Evolutionary conservation across 768 basidiomycete genomes (phyloP), one percentile per base, ranked within the genome.

Genomic region (Artomyces pyxidatus): DNA sequence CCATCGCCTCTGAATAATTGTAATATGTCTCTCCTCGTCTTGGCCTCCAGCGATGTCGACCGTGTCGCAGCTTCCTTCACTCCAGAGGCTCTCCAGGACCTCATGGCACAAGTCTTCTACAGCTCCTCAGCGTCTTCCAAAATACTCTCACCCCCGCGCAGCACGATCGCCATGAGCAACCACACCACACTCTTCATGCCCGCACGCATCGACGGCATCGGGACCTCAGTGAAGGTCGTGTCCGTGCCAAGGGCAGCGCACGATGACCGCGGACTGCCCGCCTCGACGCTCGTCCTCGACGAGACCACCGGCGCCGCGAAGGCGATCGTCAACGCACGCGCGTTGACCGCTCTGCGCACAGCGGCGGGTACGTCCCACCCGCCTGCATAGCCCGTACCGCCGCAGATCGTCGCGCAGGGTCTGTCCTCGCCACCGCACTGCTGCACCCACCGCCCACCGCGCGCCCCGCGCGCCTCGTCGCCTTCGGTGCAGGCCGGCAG

Each of bases 111-210:
- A 49, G 27, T 60, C 62, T 47, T 63, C 17, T 37, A 21, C 16
- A 10, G 44, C 29, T 21, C 47, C 37, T 42, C 49, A 6, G 42
- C 35, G 17, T n/a, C 19, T 26, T 37, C 45, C 17, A 51, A 50
- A 16, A 48, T 53, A 17, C 59, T 65, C 23, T 59, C 68, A 46
- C 69, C 67, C 10, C 90, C 90, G 3, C 74, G 91, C 42, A 77
- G 74, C 0, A 65, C 71, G 0, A 61, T 92, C 10, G 67, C 69
- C 0, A 78, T 74, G 44, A 58, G 63, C 7, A 69, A 72, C 37
- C 80, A 89, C 55, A 82, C 73, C 1, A 70, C 76, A 0, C 69
- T 96, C 2, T 86, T 91, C 65, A 95, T 95, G 92, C 90, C 92
- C 2, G 78, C 87, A 6, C 76, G 83, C 22, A 69, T 84, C 9